Percentiles rank a stretch among this genome's conserved stretches.
These are phyloP conservation scores for Parasarocladium wereldwijsianum DNA, from an alignment of 2,329 filamentous ascomycete species.

Conservation along the genomic window DNA sequence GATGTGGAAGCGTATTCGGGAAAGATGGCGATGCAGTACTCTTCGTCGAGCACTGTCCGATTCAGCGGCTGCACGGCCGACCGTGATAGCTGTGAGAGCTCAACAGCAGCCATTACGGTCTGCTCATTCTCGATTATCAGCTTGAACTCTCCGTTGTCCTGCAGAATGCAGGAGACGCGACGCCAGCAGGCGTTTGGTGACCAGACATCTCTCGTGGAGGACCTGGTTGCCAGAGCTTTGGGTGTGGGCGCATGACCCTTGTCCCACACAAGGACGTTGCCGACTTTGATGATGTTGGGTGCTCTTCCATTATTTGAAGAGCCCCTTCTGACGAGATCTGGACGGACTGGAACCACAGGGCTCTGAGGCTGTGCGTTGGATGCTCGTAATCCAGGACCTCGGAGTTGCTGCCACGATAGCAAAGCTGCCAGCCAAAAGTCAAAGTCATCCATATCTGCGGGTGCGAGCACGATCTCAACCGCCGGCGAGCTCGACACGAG, in stretches of 20 bases:
- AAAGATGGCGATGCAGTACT: constrained; percentile 90
- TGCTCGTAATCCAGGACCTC: constrained; percentile 38
- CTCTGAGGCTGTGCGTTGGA: constrained; percentile 24
- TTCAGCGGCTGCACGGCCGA: constrained; percentile 86
- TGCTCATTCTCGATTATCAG: constrained; percentile 78
- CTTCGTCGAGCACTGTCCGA: constrained; percentile 77
- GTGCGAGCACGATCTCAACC: constrained; percentile 49
- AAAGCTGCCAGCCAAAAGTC: constrained; percentile 71
- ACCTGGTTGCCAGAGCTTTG: constrained; percentile 38
- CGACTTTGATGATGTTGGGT: constrained; percentile 82
- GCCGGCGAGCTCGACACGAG: constrained; percentile 36
- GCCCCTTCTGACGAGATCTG: constrained; percentile 28
- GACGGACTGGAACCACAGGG: constrained; percentile 20
- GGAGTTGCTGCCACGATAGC: constrained; percentile 67
- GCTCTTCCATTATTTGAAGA: constrained; percentile 18
- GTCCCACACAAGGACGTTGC: constrained; percentile 84
- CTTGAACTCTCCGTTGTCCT: constrained; percentile 90
- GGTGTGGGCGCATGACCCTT: constrained; percentile 47
- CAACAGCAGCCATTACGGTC: constrained; percentile 65
- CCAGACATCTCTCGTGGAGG: constrained; percentile 41
- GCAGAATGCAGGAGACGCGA: constrained; percentile 78
- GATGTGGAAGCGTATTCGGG: constrained; percentile 74
- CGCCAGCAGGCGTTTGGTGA: constrained; percentile 56
- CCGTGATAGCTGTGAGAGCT: constrained; percentile 75
- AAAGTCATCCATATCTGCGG: constrained; percentile 48